These are phyloP conservation scores for Psophocarpus tetragonolobus DNA, from an alignment of 306 rosid genomes.

Conservation along the genomic window DNA sequence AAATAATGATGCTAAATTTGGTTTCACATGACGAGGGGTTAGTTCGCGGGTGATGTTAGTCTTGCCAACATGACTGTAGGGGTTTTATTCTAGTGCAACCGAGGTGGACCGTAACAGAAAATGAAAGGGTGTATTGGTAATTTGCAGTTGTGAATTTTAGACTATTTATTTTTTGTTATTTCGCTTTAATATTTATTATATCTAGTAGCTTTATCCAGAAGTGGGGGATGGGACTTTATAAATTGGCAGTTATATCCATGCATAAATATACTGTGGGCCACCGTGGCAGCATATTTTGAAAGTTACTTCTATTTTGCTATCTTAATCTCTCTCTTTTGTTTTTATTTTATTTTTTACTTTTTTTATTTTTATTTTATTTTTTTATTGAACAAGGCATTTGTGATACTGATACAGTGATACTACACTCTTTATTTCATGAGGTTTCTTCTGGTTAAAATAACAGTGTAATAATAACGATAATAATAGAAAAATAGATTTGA, in stretches of 20 bases:
- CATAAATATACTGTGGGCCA: conserved; percentile 50
- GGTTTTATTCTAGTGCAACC: conserved; percentile 31
- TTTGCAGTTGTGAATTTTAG: not conserved
- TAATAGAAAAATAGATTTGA: not conserved
- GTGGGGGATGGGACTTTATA: conserved; percentile 33
- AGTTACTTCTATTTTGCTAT: not conserved
- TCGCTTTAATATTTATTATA: not conserved
- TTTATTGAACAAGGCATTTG: not conserved
- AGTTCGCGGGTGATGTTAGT: conserved; percentile 50
- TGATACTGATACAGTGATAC: not conserved
- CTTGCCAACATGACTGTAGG: conserved; percentile 33
- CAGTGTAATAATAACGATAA: too few species aligned
- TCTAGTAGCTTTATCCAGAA: conserved; percentile 30
- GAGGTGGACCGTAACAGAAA: conserved; percentile 27
- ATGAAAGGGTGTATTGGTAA: conserved; percentile 29
- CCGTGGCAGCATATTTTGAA: conserved; percentile 37
- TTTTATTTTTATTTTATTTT: not conserved
- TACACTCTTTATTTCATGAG: not conserved
- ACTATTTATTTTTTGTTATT: not conserved
- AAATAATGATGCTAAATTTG: conserved; percentile 17
- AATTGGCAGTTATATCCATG: conserved; percentile 44
- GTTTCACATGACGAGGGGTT: conserved; percentile 31
- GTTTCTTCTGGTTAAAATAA: not conserved
- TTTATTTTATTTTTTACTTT: not conserved
- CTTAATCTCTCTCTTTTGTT: too few species aligned